Conservation (phyloP, 1,139 yeast species). For the Hyphopichia buzzinii region DNA sequence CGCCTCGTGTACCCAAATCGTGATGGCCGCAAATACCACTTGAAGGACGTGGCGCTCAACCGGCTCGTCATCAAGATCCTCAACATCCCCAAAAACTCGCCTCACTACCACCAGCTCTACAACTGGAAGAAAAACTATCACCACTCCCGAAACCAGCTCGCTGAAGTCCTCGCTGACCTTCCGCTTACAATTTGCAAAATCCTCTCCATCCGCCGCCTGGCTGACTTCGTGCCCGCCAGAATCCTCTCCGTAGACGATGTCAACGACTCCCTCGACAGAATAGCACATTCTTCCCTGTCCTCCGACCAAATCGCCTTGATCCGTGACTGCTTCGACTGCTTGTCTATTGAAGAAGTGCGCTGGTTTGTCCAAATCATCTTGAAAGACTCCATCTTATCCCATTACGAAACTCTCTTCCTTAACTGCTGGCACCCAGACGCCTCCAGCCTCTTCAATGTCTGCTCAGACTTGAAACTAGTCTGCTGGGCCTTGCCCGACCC, state of each 20-base stretch:
- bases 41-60: constrained; percentile 52
- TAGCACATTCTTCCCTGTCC: constrained; percentile 36
- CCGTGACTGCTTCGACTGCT: constrained; percentile 47
- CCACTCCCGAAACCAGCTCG: constrained; percentile 16
- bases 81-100: constrained; percentile 34
- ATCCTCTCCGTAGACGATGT: constrained; percentile 53
- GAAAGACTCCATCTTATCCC: constrained; percentile 55
- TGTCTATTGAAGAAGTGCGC: constrained; percentile 64
- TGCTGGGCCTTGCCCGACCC: constrained; percentile 61
- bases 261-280: constrained; percentile 51
- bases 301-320: constrained; percentile 43
- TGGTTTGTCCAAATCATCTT: constrained; percentile 71
- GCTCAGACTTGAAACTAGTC: constrained; percentile 63
- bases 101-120: constrained; percentile 31
- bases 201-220: constrained; percentile 1
- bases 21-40: constrained; percentile 51
- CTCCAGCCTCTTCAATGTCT: constrained; percentile 57
- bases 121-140: constrained; percentile 43
- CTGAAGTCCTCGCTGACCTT: neutral
- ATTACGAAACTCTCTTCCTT: constrained; percentile 62
- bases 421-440: constrained; percentile 84
- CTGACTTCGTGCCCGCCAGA: neutral
- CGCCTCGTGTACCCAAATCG: constrained; percentile 62
- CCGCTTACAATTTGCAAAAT: constrained; percentile 1
- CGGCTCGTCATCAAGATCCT: constrained; percentile 38